Evolutionary conservation across 306 rosid genomes (phyloP).

Genomic region (Corylus heterophylla): DNA sequence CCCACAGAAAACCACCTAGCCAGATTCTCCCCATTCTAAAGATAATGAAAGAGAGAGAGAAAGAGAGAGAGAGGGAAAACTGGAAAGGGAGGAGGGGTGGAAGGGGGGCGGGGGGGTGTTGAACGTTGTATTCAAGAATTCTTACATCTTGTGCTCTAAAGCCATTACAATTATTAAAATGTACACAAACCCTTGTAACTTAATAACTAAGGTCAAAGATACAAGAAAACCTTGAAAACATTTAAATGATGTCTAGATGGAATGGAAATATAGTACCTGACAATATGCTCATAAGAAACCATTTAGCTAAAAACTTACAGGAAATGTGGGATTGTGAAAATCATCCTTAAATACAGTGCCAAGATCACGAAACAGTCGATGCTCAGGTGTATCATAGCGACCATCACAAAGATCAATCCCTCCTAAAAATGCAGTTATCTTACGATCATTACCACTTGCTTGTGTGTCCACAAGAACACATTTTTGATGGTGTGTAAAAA

Average conservation of each 20-base stretch:
- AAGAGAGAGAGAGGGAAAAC: no score
- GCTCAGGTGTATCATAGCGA: slow-evolving; percentile 97
- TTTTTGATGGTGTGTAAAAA: slow-evolving; percentile 96
- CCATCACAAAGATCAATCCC: slow-evolving; percentile 97
- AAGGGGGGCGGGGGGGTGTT: neutral
- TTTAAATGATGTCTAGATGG: slow-evolving; percentile 4
- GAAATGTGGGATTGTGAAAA: slow-evolving; percentile 78
- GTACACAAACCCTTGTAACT: neutral
- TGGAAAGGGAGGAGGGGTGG: no score
- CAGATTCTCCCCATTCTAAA: no score
- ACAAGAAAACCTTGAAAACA: neutral
- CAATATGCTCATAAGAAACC: neutral
- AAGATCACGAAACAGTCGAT: slow-evolving; percentile 73
- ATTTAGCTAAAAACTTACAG: slow-evolving; percentile 56
- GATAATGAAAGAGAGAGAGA: no score
- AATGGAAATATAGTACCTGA: neutral
- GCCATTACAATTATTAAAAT: neutral
- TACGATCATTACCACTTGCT: slow-evolving; percentile 70
- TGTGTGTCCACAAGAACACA: slow-evolving; percentile 92
- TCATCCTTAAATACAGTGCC: slow-evolving; percentile 62
- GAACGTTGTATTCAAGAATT: neutral
- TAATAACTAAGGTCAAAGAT: neutral
- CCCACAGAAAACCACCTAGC: no score
- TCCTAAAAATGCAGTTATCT: slow-evolving; percentile 85
- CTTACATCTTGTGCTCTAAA: neutral